Evolutionary conservation across 2,329 filamentous ascomycete species (phyloP), one percentile per base, ranked within the genome.

Genomic region (Aspergillus pseudoterreus): DNA sequence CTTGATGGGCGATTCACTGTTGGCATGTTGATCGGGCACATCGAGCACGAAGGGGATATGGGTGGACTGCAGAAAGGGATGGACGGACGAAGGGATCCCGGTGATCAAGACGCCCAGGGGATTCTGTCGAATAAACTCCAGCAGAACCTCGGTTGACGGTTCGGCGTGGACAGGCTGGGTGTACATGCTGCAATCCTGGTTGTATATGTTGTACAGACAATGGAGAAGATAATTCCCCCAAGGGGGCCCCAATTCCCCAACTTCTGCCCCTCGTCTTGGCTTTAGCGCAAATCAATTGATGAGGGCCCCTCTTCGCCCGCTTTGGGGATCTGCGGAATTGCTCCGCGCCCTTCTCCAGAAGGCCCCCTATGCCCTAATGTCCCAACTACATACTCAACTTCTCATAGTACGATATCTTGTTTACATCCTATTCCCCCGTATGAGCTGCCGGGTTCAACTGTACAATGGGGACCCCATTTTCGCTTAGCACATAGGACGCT

Each of bases 21-120:
- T 38, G 30, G 47, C 70, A 47, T 74, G 70, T 52, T 77, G 71
- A n/a, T 64, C 52, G 10, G 56, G 53, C 6, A 78, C 62, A 53
- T 85, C 81, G 1, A 86, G 68, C 0, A 86, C 61, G 59, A 77
- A 86, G 0, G 83, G 83, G n/a, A 86, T 78, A 58, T 86, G 83
- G 47, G 74, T 83, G 48, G 74, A 76, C 57, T 84, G 83, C 4
- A 86, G 74, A 14, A 79, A 70, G 0, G 78, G 76, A 56, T 77
- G 70, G 0, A 60, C 65, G 10, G 69, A 39, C 0, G 80, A 84
- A 1, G 69, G 61, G 41, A 87, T 80, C 4, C 80, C 82, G 0
- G 84, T 87, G 8, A 81, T 86, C 9, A 87, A 63, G 11, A 86
- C 71, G 1, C 84, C 84, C 0, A 87, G 72, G 0, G 84, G 81